A percentile compares a stretch with the other conserved stretches of the same genome.
These are phyloP conservation scores for Puccinia polysora DNA, from an alignment of 1,284 basidiomycete species.

Conservation along the genomic window DNA sequence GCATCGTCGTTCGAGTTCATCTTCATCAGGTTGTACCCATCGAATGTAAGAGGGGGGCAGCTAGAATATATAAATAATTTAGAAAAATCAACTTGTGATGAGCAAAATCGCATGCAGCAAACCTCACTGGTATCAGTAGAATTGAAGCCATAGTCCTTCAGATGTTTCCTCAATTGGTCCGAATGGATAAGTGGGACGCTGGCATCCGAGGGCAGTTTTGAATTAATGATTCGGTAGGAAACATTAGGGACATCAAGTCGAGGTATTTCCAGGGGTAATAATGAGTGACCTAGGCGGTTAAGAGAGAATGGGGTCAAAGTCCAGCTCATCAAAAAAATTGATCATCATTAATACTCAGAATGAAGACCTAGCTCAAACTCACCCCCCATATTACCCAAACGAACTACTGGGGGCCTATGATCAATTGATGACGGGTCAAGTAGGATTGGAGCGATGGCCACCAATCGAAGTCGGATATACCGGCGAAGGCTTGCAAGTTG, in stretches of 20 bases:
- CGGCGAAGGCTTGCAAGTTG: no score
- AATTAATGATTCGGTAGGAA: conserved; percentile 26
- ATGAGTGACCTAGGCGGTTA: conserved; percentile 26
- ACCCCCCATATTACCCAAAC: no score
- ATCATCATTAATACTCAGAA: no score
- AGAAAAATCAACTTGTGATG: conserved; percentile 29
- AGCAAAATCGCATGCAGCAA: conserved; percentile 24
- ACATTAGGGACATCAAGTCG: conserved; percentile 39
- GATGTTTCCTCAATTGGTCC: conserved; percentile 27
- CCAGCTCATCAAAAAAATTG: no score
- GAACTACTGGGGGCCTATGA: no score
- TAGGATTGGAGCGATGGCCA: no score
- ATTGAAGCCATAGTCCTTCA: conserved; percentile 34
- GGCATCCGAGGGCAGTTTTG: neutral
- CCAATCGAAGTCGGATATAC: no score
- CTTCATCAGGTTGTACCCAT: conserved; percentile 66
- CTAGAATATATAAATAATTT: conserved; percentile 34
- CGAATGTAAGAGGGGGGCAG: conserved; percentile 44
- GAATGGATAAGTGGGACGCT: neutral
- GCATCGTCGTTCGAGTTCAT: conserved; percentile 83
- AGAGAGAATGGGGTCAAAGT: no score
- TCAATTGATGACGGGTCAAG: no score
- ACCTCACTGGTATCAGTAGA: conserved; percentile 30
- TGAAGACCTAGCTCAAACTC: no score
- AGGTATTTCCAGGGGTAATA: conserved; percentile 36